Percentiles rank a stretch among this genome's conserved stretches.
These are phyloP conservation scores for Ilyonectria mors-panacis DNA, from an alignment of 2,329 filamentous ascomycete species.

Conservation along the genomic window DNA sequence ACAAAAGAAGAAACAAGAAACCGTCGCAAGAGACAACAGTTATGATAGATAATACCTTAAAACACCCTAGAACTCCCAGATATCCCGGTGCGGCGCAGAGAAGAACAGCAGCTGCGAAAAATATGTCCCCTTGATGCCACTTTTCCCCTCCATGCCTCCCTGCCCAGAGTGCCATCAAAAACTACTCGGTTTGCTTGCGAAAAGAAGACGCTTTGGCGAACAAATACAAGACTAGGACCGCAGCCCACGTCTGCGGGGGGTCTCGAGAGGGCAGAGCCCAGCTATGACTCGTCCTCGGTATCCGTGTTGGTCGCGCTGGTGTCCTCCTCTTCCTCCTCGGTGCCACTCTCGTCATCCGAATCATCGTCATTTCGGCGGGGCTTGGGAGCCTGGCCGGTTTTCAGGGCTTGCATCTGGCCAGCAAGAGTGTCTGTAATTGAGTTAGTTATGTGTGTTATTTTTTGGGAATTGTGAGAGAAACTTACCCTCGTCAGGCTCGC, in stretches of 20 bases:
- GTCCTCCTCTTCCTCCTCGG: slow-evolving; percentile 77
- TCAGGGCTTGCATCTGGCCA: slow-evolving; percentile 90
- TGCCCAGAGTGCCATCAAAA: slow-evolving; percentile 8
- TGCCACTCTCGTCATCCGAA: slow-evolving; percentile 86
- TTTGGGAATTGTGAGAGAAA: not conserved
- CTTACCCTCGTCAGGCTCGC: slow-evolving; percentile 97
- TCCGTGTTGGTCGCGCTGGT: slow-evolving; percentile 79
- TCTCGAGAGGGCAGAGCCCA: not conserved
- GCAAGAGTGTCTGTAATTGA: slow-evolving; percentile 81
- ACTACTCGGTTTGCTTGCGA: slow-evolving; percentile 8
- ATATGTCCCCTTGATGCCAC: slow-evolving; percentile 16
- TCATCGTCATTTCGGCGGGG: slow-evolving; percentile 71
- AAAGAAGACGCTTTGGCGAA: slow-evolving; percentile 28
- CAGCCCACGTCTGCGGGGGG: not conserved
- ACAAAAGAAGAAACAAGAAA: slow-evolving; percentile 1
- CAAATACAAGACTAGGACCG: slow-evolving; percentile 24
- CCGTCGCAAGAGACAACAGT: slow-evolving; percentile 16
- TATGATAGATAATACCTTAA: slow-evolving; percentile 26
- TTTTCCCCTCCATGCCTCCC: slow-evolving; percentile 18
- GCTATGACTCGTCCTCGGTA: slow-evolving; percentile 73
- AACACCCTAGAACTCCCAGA: slow-evolving; percentile 32
- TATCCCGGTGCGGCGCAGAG: slow-evolving; percentile 24
- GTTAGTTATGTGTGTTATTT: slow-evolving; percentile 41
- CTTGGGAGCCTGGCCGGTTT: slow-evolving; percentile 76
- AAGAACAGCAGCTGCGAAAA: slow-evolving; percentile 18